phyloP scores from a whole-genome alignment of 306 rosid genomes.

The Phaseolus lunatus region DNA sequence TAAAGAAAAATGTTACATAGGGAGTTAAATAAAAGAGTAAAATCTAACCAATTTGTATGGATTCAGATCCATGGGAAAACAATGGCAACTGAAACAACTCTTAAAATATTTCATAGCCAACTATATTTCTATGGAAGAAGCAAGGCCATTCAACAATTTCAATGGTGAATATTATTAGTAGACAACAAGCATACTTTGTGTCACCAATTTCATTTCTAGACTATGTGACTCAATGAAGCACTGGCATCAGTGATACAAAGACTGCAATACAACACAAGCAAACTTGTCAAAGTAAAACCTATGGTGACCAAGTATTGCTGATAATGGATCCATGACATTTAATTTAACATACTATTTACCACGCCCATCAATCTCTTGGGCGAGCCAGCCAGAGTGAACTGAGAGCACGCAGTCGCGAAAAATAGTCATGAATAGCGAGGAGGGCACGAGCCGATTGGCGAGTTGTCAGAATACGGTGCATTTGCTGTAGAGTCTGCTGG shows the following conservation, averaged over 20 bases:
- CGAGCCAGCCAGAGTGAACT: constrained; percentile 99
- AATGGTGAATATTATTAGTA: constrained; percentile 52
- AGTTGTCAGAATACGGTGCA: constrained; percentile 93
- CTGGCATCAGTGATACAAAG: constrained; percentile 35
- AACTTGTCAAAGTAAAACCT: constrained; percentile 38
- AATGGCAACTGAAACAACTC: constrained; percentile 23
- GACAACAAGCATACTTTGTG: constrained; percentile 40
- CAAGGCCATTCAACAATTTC: constrained; percentile 43
- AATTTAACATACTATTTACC: constrained; percentile 40
- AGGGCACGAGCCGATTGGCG: constrained; percentile 98
- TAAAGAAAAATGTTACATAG: too few species aligned
- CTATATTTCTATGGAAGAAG: constrained; percentile 23
- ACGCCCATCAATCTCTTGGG: constrained; percentile 71
- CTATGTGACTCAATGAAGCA: constrained; percentile 38
- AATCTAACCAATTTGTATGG: not conserved
- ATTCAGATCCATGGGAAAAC: not conserved
- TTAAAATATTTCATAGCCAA: constrained; percentile 27
- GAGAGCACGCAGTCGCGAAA: constrained; percentile 89
- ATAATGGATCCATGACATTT: constrained; percentile 38
- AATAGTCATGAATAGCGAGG: constrained; percentile 88
- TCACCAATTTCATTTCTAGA: constrained; percentile 50
- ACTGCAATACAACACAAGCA: constrained; percentile 44
- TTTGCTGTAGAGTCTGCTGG: constrained; percentile 95
- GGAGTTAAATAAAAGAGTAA: not conserved
- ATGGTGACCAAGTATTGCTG: constrained; percentile 39